Base-by-base conservation (phyloP, 768 basidiomycete species). In the Boletus huronensis region DNA sequence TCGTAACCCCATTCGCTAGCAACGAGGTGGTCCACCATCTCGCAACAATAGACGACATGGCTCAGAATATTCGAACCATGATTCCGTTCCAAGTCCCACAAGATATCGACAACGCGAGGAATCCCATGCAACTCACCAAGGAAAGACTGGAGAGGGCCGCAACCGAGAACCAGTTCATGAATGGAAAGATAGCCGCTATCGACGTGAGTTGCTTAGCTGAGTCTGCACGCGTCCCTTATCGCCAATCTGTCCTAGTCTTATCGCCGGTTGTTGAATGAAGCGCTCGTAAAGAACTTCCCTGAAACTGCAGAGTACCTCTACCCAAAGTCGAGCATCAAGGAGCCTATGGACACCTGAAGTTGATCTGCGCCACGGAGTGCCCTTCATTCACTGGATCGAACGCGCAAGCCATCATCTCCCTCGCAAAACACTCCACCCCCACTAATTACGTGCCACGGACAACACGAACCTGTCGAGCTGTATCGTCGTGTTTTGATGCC, bases 91-190 rank as follows among this genome's bases (percentile, higher is more conserved):
- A 91, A 68, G 80, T 90, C 26, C 73, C 89, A 29, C 77, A 79
- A 25, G 91, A 93, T 58, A 87, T 93, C 54, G 91, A 93, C 75
- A 85, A 83, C 59, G 77, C 84, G 3, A 80, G 83, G 42, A 92
- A 93, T 66, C 91, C 90, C 5, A 85, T 89, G 84, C 83, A 85
- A 64, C 75, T 91, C 48, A 91, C 91, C 17, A 82, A 83, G 58
- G 90, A 92, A 54, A 78, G 88, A 48, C 70, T 93, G 14, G 91
- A 93, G 72, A 79, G 90, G 50, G 83, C 89, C 0, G 89, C 91
- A 29, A 88, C 88, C 3, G 92, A 93, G 73, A 93, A 93, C 65
- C 91, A 92, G 64, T 93, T 91, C 59, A 90, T 91, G 87, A 90
- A 93, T 64, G 90, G 88, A 28, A 92, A 93, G 66, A 88, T 93